phyloP scores from a whole-genome alignment of 768 basidiomycete genomes.

The Hypholoma sublateritium region DNA sequence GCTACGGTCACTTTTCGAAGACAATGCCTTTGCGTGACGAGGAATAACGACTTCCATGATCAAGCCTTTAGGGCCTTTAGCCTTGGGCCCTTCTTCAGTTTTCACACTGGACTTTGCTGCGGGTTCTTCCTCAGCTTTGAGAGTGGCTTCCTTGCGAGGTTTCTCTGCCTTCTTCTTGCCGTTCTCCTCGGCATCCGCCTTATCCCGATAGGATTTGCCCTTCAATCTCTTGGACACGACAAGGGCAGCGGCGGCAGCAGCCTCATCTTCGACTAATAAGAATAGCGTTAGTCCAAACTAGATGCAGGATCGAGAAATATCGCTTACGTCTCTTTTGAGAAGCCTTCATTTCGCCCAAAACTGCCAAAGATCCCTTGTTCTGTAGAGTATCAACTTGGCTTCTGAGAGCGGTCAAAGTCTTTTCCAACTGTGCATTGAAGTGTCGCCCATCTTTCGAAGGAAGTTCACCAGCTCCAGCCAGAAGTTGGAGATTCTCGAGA shows the following conservation, averaged over 20 bases:
- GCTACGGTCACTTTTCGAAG: slow-evolving; percentile 17
- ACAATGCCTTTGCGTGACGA: slow-evolving; percentile 21
- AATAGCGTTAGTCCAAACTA: neutral
- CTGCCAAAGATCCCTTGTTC: slow-evolving; percentile 60
- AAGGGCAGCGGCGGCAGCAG: slow-evolving; percentile 45
- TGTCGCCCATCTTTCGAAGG: slow-evolving; percentile 84
- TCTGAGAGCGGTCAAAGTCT: slow-evolving; percentile 54
- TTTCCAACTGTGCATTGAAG: slow-evolving; percentile 81
- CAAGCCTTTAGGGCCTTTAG: slow-evolving; percentile 33
- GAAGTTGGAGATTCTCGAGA: slow-evolving; percentile 68
- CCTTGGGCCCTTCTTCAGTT: slow-evolving; percentile 9
- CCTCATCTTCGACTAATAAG: slow-evolving; percentile 41
- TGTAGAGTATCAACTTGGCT: slow-evolving; percentile 69
- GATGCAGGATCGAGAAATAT: neutral
- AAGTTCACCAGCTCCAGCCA: slow-evolving; percentile 67
- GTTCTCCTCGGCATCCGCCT: slow-evolving; percentile 40
- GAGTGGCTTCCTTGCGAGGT: slow-evolving; percentile 1
- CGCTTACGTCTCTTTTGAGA: slow-evolving; percentile 59
- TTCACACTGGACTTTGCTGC: slow-evolving; percentile 2
- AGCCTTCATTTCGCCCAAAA: slow-evolving; percentile 63
- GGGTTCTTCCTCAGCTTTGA: neutral
- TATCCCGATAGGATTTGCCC: slow-evolving; percentile 72
- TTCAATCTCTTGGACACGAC: slow-evolving; percentile 67
- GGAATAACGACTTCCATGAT: slow-evolving; percentile 61
- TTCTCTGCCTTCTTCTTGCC: slow-evolving; percentile 16